phyloP scores from a whole-genome alignment of 345 rosid species.

The Tarenaya hassleriana region DNA sequence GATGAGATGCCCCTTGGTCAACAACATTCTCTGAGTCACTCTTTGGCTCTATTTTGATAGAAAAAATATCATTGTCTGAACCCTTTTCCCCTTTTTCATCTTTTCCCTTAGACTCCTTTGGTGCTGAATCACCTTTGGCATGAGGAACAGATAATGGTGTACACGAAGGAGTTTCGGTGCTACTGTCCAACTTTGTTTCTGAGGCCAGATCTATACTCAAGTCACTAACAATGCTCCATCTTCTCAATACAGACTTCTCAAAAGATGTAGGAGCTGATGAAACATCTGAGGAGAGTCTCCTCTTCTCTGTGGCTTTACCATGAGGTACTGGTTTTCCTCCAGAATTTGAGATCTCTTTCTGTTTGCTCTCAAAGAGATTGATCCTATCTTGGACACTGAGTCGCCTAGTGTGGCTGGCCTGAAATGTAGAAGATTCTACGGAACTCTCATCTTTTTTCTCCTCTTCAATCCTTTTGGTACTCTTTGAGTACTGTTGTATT shows the following conservation, averaged over 20 bases:
- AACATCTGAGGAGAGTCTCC: slow-evolving; percentile 77
- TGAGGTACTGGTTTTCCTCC: slow-evolving; percentile 49
- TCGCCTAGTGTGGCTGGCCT: slow-evolving; percentile 50
- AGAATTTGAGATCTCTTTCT: slow-evolving; percentile 52
- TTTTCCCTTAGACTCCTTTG: background rate
- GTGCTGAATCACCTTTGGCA: no score
- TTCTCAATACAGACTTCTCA: no score
- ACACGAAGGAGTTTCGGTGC: no score
- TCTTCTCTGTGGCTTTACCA: slow-evolving; percentile 57
- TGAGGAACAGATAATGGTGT: no score
- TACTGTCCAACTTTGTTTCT: slow-evolving; percentile 35
- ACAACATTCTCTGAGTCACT: slow-evolving; percentile 19
- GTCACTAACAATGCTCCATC: no score
- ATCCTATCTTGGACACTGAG: slow-evolving; percentile 97
- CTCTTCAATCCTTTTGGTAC: slow-evolving; percentile 31
- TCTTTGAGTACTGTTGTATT: slow-evolving; percentile 15
- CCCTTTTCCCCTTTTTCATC: slow-evolving; percentile 25
- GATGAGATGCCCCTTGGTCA: slow-evolving; percentile 29
- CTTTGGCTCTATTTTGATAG: slow-evolving; percentile 24
- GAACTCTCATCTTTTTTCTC: slow-evolving; percentile 38
- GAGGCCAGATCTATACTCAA: slow-evolving; percentile 20
- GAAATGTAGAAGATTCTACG: slow-evolving; percentile 35
- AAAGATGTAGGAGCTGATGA: slow-evolving; percentile 34
- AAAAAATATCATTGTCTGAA: slow-evolving; percentile 27
- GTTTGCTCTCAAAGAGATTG: slow-evolving; percentile 84